Percentiles rank a stretch among this genome's conserved stretches.
phyloP scores from a whole-genome alignment of 2,329 filamentous ascomycete species.

The Claviceps monticola region DNA sequence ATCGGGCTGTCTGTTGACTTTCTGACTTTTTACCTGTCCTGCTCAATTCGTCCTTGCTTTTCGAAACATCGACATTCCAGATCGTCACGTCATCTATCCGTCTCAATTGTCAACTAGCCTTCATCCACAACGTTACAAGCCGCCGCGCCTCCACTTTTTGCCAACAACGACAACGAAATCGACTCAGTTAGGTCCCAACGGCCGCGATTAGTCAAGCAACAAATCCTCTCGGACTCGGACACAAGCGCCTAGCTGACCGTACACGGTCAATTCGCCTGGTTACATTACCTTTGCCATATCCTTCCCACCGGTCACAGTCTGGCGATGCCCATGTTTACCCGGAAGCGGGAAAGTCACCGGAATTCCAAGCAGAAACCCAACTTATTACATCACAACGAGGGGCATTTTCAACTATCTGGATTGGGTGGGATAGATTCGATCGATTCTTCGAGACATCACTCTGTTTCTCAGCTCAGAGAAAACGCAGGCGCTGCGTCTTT shows the following conservation, averaged over 20 bases:
- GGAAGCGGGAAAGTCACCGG: constrained; percentile 17
- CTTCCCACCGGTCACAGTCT: not conserved
- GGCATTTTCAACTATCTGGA: constrained; percentile 2
- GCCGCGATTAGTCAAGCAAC: not conserved
- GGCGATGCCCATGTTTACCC: constrained; percentile 24
- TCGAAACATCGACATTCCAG: not conserved
- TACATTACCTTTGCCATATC: not conserved
- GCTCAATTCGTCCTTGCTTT: not conserved
- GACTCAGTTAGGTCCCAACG: not conserved
- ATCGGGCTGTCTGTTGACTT: not conserved
- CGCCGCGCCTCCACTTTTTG: not conserved
- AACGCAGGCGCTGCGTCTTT: constrained; percentile 1
- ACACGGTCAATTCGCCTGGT: not conserved
- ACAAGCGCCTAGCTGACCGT: not conserved
- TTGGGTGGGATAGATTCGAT: not conserved
- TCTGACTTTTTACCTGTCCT: not conserved
- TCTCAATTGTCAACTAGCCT: not conserved
- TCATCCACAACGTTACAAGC: not conserved
- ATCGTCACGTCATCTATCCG: not conserved
- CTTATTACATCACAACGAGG: constrained; percentile 4
- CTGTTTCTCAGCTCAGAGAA: not conserved
- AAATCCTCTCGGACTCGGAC: not conserved
- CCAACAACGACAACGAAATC: not conserved
- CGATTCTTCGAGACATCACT: not conserved
- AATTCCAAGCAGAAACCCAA: constrained; percentile 13